These are phyloP conservation scores for Cymbidium sinense DNA, from an alignment of 106 monocot genomes.

Conservation along the genomic window DNA sequence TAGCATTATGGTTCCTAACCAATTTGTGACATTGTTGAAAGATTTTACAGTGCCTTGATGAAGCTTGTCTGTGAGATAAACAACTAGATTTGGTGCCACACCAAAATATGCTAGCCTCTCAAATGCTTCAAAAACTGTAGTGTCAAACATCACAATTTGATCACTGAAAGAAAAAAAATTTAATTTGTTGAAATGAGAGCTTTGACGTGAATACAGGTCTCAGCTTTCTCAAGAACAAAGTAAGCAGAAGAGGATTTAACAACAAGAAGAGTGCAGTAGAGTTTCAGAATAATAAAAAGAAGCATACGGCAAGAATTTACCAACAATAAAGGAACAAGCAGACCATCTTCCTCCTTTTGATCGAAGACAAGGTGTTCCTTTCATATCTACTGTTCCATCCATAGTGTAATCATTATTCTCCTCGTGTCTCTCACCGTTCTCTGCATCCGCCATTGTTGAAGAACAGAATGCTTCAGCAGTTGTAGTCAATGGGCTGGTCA, in stretches of 20 bases:
- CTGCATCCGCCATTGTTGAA: background rate
- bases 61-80: too few species aligned
- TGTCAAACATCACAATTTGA: background rate
- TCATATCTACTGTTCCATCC: conserved; percentile 47
- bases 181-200: too few species aligned
- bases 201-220: background rate
- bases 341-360: conserved; percentile 43
- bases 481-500: too few species aligned
- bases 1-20: conserved; percentile 45
- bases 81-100: too few species aligned
- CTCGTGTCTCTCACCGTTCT: background rate
- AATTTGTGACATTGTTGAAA: conserved; percentile 54
- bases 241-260: background rate
- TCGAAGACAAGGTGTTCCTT: conserved; percentile 30
- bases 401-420: conserved; percentile 15
- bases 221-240: background rate
- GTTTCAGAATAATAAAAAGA: too few species aligned
- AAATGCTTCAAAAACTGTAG: conserved; percentile 40
- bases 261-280: background rate
- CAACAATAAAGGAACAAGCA: too few species aligned
- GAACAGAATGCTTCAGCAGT: background rate
- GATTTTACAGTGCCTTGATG: conserved; percentile 47
- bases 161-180: too few species aligned
- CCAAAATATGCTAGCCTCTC: conserved; percentile 61
- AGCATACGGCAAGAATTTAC: conserved; percentile 7